Conservation (phyloP, 768 basidiomycete genomes). For the Filobasidium wieringae region DNA sequence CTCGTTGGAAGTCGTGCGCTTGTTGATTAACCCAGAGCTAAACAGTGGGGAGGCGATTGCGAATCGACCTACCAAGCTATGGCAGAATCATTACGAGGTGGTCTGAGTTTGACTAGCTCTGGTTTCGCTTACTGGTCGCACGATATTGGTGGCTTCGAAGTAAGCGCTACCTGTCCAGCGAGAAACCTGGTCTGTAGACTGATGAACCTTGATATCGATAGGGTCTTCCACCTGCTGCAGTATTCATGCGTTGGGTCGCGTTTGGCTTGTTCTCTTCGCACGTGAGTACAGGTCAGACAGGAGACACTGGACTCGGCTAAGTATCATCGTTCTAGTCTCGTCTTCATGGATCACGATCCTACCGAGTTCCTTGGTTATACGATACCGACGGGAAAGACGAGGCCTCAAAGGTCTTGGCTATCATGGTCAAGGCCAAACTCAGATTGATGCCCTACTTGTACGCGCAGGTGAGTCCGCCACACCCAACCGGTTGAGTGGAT, state of each 20-base stretch:
- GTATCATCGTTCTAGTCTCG: conserved; percentile 42
- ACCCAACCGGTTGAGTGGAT: neutral
- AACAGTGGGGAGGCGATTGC: conserved; percentile 49
- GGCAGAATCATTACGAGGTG: conserved; percentile 59
- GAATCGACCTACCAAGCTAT: conserved; percentile 67
- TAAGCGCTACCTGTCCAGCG: conserved; percentile 3
- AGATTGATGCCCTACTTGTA: conserved; percentile 61
- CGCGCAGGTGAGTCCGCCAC: conserved; percentile 24
- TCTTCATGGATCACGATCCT: conserved; percentile 60
- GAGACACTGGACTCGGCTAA: neutral
- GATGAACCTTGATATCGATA: conserved; percentile 19
- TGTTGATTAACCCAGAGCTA: too few species aligned
- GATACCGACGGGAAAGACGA: conserved; percentile 45
- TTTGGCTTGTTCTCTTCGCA: conserved; percentile 68
- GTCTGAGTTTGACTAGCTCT: conserved; percentile 53
- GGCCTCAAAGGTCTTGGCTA: conserved; percentile 40
- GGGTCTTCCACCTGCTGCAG: conserved; percentile 56
- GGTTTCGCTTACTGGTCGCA: conserved; percentile 63
- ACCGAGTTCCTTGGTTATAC: conserved; percentile 61
- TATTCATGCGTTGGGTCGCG: conserved; percentile 65
- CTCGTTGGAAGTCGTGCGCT: neutral
- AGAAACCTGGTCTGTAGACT: neutral
- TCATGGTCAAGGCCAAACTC: conserved; percentile 53
- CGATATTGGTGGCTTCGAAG: conserved; percentile 66
- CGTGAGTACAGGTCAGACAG: conserved; percentile 12